Percentiles rank a stretch among this genome's conserved stretches.
Evolutionary conservation across 805 yeast species (phyloP).

Genomic region (Yamadazyma takamatsuzukensis): DNA sequence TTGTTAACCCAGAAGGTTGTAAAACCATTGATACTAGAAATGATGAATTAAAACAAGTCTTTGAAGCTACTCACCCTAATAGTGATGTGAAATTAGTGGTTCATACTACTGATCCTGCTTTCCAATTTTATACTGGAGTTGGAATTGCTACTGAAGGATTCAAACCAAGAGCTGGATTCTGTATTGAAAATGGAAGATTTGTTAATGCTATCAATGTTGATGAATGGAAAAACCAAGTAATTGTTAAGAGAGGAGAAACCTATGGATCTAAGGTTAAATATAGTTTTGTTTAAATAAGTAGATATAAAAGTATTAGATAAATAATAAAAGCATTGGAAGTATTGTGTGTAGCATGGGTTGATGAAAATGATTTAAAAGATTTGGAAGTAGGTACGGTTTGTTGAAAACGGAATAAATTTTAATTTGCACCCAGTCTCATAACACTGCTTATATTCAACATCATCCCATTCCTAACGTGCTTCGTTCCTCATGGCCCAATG

Average conservation of each 20-base stretch:
- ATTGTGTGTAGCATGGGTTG: too few relatives aligned
- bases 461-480: too few relatives aligned
- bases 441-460: too few relatives aligned
- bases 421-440: too few relatives aligned
- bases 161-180: conserved; percentile 49
- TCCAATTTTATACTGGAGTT: conserved; percentile 65
- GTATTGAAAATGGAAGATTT: conserved; percentile 60
- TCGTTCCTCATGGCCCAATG: conserved; percentile 53
- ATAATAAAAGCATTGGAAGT: too few relatives aligned
- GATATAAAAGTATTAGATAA: too few relatives aligned
- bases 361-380: too few relatives aligned
- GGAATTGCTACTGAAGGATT: conserved; percentile 36
- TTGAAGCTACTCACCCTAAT: conserved; percentile 44
- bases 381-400: too few relatives aligned
- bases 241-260: conserved; percentile 42
- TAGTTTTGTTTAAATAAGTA: too few relatives aligned
- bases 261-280: conserved; percentile 50
- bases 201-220: conserved; percentile 49
- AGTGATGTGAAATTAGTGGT: conserved; percentile 41
- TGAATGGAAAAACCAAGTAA: conserved; percentile 48
- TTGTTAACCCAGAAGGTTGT: conserved; percentile 34
- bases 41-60: conserved; percentile 28
- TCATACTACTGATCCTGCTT: conserved; percentile 60
- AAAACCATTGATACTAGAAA: conserved; percentile 46
- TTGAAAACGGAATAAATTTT: too few relatives aligned